Conservation (phyloP, 495 filamentous ascomycete species). For the Physcia stellaris region DNA sequence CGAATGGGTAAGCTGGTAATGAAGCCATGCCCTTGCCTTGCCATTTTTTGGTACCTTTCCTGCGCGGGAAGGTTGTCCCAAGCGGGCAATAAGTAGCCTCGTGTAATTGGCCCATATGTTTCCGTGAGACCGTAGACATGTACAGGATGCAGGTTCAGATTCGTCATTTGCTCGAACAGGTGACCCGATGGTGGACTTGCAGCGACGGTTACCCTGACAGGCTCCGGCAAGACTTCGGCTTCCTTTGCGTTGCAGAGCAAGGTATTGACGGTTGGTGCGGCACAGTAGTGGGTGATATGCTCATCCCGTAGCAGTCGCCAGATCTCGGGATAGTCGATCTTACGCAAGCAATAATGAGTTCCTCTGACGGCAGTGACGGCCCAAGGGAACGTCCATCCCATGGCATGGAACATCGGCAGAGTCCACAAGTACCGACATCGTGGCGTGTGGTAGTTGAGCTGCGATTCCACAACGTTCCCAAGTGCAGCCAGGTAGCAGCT, state of each 20-base stretch:
- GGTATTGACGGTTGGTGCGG: constrained; percentile 93
- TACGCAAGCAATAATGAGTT: constrained; percentile 88
- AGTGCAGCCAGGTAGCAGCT: constrained; percentile 74
- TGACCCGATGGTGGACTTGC: constrained; percentile 79
- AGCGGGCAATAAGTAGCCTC: constrained; percentile 70
- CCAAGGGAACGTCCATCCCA: constrained; percentile 84
- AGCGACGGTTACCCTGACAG: constrained; percentile 82
- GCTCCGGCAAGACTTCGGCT: constrained; percentile 51
- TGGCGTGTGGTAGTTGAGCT: constrained; percentile 54
- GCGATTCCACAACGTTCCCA: constrained; percentile 78
- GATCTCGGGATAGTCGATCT: constrained; percentile 87
- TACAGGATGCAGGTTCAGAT: constrained; percentile 76
- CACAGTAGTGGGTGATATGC: constrained; percentile 84
- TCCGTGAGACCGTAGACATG: constrained; percentile 94
- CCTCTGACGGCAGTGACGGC: constrained; percentile 81
- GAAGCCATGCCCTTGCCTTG: constrained; percentile 88
- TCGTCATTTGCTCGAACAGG: constrained; percentile 84
- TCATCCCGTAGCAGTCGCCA: constrained; percentile 79
- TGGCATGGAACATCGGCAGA: constrained; percentile 91
- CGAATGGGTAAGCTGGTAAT: constrained; percentile 68
- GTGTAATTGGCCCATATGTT: constrained; percentile 93
- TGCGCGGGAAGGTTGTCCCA: constrained; percentile 60
- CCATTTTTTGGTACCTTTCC: constrained; percentile 77
- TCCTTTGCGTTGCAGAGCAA: constrained; percentile 65
- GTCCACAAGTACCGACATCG: constrained; percentile 83